Percentiles rank a stretch among this genome's conserved stretches.
Conservation (phyloP, 140 eudicot genomes). For the Erigeron philadelphicus region DNA sequence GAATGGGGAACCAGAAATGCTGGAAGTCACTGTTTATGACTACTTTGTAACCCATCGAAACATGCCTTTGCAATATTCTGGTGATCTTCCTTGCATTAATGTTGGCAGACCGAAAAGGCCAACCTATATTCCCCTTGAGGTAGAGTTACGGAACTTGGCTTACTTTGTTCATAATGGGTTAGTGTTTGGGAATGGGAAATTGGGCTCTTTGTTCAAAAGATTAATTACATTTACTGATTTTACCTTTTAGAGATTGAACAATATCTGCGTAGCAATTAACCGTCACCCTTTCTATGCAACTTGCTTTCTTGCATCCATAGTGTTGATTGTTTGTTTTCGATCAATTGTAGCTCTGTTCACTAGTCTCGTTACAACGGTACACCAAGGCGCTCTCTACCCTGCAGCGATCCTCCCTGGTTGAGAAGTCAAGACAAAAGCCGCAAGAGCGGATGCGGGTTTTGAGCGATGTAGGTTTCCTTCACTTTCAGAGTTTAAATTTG, state of each 20-base stretch:
- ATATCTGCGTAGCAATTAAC: too few species aligned
- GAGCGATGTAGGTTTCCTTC: slow-evolving; percentile 40
- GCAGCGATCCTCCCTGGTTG: slow-evolving; percentile 60
- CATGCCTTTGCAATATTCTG: slow-evolving; percentile 63
- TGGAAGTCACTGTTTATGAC: slow-evolving; percentile 66
- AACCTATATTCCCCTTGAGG: slow-evolving; percentile 84
- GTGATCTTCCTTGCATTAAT: slow-evolving; percentile 74
- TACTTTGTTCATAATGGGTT: background rate
- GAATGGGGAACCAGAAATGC: slow-evolving; percentile 39
- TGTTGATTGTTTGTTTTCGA: slow-evolving; percentile 3
- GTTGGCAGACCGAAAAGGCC: slow-evolving; percentile 84
- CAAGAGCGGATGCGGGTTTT: slow-evolving; percentile 56
- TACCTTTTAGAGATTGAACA: too few species aligned
- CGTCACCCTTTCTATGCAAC: too few species aligned
- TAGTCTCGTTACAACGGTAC: slow-evolving; percentile 65
- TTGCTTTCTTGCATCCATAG: background rate
- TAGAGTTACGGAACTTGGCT: slow-evolving; percentile 11
- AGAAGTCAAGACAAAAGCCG: slow-evolving; percentile 79
- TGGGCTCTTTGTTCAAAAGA: too few species aligned
- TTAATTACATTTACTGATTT: too few species aligned
- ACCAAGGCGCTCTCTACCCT: slow-evolving; percentile 58
- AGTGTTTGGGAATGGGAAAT: background rate
- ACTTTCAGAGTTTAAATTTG: background rate
- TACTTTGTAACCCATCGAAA: slow-evolving; percentile 60
- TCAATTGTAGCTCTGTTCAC: slow-evolving; percentile 45